Conservation (phyloP, 495 filamentous ascomycete species). For the Aspergillus avenaceus region DNA sequence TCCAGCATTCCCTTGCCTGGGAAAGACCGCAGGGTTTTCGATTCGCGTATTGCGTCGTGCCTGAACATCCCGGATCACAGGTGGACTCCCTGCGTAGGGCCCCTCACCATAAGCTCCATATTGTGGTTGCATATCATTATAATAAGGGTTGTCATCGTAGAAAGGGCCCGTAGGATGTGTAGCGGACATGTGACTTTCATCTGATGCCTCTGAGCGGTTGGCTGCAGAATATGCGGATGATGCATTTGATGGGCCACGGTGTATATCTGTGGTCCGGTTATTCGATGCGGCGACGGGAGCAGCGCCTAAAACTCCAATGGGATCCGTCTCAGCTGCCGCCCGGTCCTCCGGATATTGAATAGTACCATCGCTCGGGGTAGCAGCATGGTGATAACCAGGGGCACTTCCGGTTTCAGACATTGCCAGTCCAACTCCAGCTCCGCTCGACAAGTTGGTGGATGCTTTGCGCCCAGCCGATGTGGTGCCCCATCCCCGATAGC, state of each 20-base stretch:
- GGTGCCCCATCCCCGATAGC: slow-evolving; percentile 96
- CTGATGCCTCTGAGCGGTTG: slow-evolving; percentile 78
- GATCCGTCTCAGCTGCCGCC: slow-evolving; percentile 65
- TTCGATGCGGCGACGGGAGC: slow-evolving; percentile 56
- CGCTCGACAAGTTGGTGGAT: slow-evolving; percentile 83
- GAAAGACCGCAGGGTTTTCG: slow-evolving; percentile 80
- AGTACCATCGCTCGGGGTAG: slow-evolving; percentile 66
- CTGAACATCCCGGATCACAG: slow-evolving; percentile 90
- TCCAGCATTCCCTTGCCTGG: slow-evolving; percentile 84
- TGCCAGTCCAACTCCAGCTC: slow-evolving; percentile 60
- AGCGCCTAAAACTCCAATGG: slow-evolving; percentile 69
- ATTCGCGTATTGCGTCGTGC: slow-evolving; percentile 91
- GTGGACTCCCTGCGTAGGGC: slow-evolving; percentile 55
- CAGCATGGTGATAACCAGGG: slow-evolving; percentile 50
- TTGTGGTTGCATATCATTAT: slow-evolving; percentile 49
- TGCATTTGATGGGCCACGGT: slow-evolving; percentile 90
- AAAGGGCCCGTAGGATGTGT: slow-evolving; percentile 42
- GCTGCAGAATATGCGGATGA: slow-evolving; percentile 91
- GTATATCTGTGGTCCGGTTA: slow-evolving; percentile 63
- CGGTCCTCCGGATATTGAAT: slow-evolving; percentile 65
- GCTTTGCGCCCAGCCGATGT: slow-evolving; percentile 75
- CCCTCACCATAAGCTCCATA: slow-evolving; percentile 54
- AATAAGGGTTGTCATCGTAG: slow-evolving; percentile 53
- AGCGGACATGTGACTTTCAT: slow-evolving; percentile 58
- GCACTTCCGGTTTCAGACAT: slow-evolving; percentile 66